A percentile compares a stretch with the other conserved stretches of the same genome.
Evolutionary conservation across 2,329 filamentous ascomycete genomes (phyloP).

Genomic region (Cordyceps cicadae): DNA sequence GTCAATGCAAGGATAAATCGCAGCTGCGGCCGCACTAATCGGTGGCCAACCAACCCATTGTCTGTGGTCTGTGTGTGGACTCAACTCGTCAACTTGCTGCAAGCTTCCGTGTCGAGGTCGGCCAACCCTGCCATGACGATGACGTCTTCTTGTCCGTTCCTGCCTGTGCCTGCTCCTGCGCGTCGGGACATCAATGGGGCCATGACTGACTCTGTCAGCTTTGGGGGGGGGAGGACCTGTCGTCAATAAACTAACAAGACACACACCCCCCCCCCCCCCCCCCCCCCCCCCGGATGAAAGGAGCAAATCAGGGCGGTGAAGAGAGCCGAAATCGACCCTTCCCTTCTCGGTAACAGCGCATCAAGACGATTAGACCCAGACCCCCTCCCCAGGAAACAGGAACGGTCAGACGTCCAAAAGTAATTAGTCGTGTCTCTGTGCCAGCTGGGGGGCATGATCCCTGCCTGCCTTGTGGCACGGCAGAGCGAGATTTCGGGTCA

Average conservation of each 20-base stretch:
- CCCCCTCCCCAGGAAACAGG: background rate
- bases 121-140: background rate
- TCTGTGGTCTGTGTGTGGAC: background rate
- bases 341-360: background rate
- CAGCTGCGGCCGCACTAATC: background rate
- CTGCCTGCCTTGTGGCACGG: background rate
- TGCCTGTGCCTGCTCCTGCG: too few species aligned
- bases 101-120: slow-evolving; percentile 1
- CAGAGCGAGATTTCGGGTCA: background rate
- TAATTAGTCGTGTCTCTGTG: background rate
- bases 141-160: background rate
- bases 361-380: background rate
- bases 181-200: background rate
- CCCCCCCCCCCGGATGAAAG: background rate
- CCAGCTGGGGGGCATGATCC: background rate
- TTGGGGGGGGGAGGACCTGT: too few species aligned
- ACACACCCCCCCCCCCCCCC: too few species aligned
- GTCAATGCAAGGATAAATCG: background rate
- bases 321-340: too few species aligned
- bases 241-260: too few species aligned
- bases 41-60: too few species aligned
- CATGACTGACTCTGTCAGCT: too few species aligned
- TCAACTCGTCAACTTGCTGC: background rate
- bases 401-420: background rate
- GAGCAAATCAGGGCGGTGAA: background rate